Evolutionary conservation across 2,329 filamentous ascomycete genomes (phyloP).

Genomic region (Botryosphaeria agaves): DNA sequence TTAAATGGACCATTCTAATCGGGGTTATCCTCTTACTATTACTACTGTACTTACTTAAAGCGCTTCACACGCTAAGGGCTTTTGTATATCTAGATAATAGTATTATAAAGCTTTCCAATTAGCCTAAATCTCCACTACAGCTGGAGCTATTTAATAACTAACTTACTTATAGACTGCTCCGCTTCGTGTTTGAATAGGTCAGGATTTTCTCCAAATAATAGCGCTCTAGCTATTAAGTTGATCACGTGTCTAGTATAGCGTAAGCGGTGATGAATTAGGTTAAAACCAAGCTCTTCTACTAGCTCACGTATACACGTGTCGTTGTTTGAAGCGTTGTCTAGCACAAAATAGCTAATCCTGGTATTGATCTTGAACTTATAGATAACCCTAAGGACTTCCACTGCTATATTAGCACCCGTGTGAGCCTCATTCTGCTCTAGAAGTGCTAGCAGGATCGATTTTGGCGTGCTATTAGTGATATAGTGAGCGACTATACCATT

Average conservation of each 20-base stretch:
- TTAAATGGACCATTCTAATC: neutral
- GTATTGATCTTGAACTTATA: slow-evolving; percentile 1
- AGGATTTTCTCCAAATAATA: slow-evolving; percentile 3
- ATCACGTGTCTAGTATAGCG: slow-evolving; percentile 4
- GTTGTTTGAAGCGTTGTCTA: slow-evolving; percentile 5
- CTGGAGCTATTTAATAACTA: slow-evolving; percentile 1
- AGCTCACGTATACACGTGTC: slow-evolving; percentile 1
- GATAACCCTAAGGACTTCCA: slow-evolving; percentile 3
- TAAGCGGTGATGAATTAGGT: slow-evolving; percentile 1
- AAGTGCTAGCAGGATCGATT: slow-evolving; percentile 4
- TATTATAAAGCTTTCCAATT: slow-evolving; percentile 5
- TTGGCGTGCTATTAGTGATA: slow-evolving; percentile 4
- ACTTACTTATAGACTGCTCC: neutral
- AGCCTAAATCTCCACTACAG: slow-evolving; percentile 4
- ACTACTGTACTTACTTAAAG: neutral
- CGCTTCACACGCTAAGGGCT: slow-evolving; percentile 3
- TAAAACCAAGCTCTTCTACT: slow-evolving; percentile 4
- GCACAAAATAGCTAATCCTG: slow-evolving; percentile 5
- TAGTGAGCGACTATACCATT: slow-evolving; percentile 5
- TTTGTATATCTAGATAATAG: slow-evolving; percentile 3
- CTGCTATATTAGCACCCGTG: slow-evolving; percentile 2
- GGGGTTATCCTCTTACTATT: neutral
- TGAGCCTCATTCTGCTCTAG: slow-evolving; percentile 4
- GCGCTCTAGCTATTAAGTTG: slow-evolving; percentile 5
- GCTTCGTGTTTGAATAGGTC: slow-evolving; percentile 4